Evolutionary conservation across 2,329 filamentous ascomycete species (phyloP).

Genomic region (Fusarium mangiferae): DNA sequence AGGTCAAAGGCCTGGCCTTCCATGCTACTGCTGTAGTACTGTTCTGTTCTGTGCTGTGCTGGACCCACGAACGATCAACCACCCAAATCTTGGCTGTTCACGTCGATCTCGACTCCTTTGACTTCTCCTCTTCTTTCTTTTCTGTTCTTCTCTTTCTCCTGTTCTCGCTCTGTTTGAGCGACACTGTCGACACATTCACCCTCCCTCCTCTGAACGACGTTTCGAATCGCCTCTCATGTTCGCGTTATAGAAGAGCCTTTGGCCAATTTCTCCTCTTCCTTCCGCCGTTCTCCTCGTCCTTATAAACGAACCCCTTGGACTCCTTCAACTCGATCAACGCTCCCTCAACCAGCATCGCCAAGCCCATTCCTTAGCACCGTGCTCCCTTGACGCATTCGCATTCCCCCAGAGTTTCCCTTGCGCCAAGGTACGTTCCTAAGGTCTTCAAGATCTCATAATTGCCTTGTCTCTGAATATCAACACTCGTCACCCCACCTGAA

Average conservation of each 20-base stretch:
- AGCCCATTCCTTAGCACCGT: slow-evolving; percentile 19
- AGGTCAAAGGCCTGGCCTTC: not conserved
- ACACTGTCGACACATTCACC: slow-evolving; percentile 10
- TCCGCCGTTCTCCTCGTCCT: slow-evolving; percentile 24
- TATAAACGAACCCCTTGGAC: slow-evolving; percentile 15
- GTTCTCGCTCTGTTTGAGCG: slow-evolving; percentile 38
- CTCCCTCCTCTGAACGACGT: not conserved
- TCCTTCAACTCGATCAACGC: slow-evolving; percentile 22
- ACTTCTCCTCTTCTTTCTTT: slow-evolving; percentile 30
- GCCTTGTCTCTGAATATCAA: slow-evolving; percentile 3
- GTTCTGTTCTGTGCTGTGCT: not conserved
- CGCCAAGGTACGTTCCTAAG: slow-evolving; percentile 34
- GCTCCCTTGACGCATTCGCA: slow-evolving; percentile 28
- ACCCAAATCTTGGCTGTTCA: slow-evolving; percentile 28
- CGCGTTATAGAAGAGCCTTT: slow-evolving; percentile 50
- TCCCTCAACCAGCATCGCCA: slow-evolving; percentile 28
- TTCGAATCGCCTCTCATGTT: slow-evolving; percentile 45
- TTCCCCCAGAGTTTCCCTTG: slow-evolving; percentile 15
- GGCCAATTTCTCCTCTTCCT: slow-evolving; percentile 32
- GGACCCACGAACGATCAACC: slow-evolving; percentile 41
- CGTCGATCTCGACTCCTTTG: slow-evolving; percentile 38
- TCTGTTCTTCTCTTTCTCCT: slow-evolving; percentile 2
- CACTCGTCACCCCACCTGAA: slow-evolving; percentile 34
- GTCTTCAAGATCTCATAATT: not conserved
- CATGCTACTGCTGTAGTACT: not conserved